phyloP scores from a whole-genome alignment of 2,329 filamentous ascomycete species.

The Stachybotrys echinatus region DNA sequence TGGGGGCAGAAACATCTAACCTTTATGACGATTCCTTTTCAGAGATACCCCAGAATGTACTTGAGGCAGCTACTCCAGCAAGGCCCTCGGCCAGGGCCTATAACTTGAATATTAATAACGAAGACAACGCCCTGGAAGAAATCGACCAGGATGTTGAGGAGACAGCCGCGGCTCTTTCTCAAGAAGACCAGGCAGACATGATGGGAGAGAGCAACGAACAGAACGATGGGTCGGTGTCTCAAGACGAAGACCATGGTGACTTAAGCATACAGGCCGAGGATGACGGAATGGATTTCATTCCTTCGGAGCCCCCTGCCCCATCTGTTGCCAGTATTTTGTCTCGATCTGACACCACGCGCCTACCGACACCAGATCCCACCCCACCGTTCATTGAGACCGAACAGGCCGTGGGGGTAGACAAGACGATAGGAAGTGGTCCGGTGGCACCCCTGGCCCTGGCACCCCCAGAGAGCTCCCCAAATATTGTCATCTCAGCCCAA shows the following conservation, averaged over 20 bases:
- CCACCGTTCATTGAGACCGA: constrained; percentile 29
- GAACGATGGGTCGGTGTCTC: neutral
- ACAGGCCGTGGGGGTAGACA: constrained; percentile 10
- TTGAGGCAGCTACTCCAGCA: constrained; percentile 43
- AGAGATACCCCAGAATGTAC: constrained; percentile 45
- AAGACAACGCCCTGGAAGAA: too few species aligned
- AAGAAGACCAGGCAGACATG: too few species aligned
- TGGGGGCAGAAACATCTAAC: constrained; percentile 23
- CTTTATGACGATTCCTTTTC: constrained; percentile 53
- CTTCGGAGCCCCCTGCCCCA: constrained; percentile 3
- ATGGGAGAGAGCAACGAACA: neutral
- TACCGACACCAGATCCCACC: constrained; percentile 50
- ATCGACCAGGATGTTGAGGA: too few species aligned
- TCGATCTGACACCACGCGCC: constrained; percentile 35
- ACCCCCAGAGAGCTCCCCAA: neutral
- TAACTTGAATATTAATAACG: too few species aligned
- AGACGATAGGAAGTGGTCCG: constrained; percentile 4
- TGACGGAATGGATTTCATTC: neutral
- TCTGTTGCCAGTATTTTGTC: constrained; percentile 26
- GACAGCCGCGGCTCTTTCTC: too few species aligned
- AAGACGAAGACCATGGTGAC: neutral
- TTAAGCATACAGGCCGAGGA: neutral
- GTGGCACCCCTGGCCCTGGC: neutral
- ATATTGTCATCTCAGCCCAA: neutral
- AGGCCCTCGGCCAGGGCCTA: constrained; percentile 16